A percentile compares a stretch with the other conserved stretches of the same genome.
Conservation (phyloP, 2,329 filamentous ascomycete species). For the Ophiocordyceps australis region DNA sequence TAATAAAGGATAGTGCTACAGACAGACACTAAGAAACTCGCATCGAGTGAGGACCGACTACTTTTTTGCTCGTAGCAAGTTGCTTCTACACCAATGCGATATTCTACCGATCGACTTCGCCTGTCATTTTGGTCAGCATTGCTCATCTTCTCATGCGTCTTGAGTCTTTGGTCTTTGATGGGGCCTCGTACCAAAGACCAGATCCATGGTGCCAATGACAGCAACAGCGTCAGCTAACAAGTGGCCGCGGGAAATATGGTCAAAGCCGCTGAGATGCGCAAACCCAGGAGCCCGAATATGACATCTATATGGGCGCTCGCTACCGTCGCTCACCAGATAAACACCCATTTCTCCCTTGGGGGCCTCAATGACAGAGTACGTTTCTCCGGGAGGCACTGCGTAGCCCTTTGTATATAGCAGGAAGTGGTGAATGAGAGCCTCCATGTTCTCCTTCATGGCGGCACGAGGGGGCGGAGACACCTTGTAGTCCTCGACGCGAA, state of each 20-base stretch:
- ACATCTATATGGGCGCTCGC: constrained; percentile 90
- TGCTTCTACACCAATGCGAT: too few relatives aligned
- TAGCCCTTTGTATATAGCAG: constrained; percentile 98
- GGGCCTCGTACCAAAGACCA: constrained; percentile 58
- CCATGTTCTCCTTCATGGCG: constrained; percentile 99
- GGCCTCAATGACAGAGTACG: constrained; percentile 96
- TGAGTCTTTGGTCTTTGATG: neutral
- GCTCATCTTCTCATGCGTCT: too few relatives aligned
- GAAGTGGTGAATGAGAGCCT: constrained; percentile 98
- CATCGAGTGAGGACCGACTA: too few relatives aligned
- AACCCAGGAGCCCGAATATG: constrained; percentile 96
- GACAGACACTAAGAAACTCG: too few relatives aligned
- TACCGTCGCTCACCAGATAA: constrained; percentile 88
- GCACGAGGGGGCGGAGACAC: constrained; percentile 85
- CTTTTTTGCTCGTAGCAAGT: too few relatives aligned
- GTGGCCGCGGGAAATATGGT: constrained; percentile 84
- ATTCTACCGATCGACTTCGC: constrained; percentile 41
- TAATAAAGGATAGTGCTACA: constrained; percentile 22
- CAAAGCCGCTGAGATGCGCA: constrained; percentile 84
- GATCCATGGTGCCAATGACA: constrained; percentile 79
- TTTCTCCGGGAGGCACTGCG: constrained; percentile 90
- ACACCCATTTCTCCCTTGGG: constrained; percentile 99
- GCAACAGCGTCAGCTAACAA: constrained; percentile 91
- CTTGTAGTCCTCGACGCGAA: constrained; percentile 98
- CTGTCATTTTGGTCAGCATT: too few relatives aligned